Evolutionary conservation across 2,329 filamentous ascomycete genomes (phyloP).

Genomic region (Hortaea werneckii): DNA sequence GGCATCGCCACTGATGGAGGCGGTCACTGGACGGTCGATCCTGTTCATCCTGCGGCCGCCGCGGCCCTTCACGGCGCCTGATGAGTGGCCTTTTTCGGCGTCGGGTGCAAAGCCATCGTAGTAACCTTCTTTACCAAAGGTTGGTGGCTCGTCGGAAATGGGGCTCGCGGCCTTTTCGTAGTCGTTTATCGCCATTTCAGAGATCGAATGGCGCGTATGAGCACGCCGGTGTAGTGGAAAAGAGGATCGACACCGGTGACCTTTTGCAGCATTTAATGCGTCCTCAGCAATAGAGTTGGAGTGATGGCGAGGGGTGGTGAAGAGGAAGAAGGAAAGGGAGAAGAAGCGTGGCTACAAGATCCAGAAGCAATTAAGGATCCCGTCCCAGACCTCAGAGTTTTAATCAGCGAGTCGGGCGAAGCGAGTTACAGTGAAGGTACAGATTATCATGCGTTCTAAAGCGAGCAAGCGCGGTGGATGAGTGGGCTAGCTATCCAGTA

Average conservation of each 20-base stretch:
- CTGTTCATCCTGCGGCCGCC: slow-evolving; percentile 30
- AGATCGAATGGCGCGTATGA: slow-evolving; percentile 35
- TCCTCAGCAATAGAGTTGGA: neutral
- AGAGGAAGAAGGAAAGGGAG: neutral
- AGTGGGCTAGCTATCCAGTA: too few species aligned
- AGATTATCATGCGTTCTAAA: neutral
- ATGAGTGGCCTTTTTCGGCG: slow-evolving; percentile 22
- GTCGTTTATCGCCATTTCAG: slow-evolving; percentile 42
- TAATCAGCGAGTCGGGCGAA: neutral
- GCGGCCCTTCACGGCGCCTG: slow-evolving; percentile 8
- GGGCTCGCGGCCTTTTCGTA: slow-evolving; percentile 3
- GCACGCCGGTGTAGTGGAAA: slow-evolving; percentile 17
- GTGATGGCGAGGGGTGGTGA: neutral
- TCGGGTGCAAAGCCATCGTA: slow-evolving; percentile 15
- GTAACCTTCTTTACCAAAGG: slow-evolving; percentile 13
- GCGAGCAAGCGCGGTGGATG: too few species aligned
- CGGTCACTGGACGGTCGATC: slow-evolving; percentile 29
- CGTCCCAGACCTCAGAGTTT: neutral
- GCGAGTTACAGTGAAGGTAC: neutral
- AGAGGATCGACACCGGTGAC: slow-evolving; percentile 13
- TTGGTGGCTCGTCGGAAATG: slow-evolving; percentile 2
- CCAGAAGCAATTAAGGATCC: too few species aligned
- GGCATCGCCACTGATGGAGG: slow-evolving; percentile 21
- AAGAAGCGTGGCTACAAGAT: neutral
- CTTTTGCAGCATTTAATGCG: slow-evolving; percentile 13